Percentiles rank a stretch among this genome's conserved stretches.
These are phyloP conservation scores for Fusarium pseudoanthophilum DNA, from an alignment of 2,329 filamentous ascomycete species.

Conservation along the genomic window DNA sequence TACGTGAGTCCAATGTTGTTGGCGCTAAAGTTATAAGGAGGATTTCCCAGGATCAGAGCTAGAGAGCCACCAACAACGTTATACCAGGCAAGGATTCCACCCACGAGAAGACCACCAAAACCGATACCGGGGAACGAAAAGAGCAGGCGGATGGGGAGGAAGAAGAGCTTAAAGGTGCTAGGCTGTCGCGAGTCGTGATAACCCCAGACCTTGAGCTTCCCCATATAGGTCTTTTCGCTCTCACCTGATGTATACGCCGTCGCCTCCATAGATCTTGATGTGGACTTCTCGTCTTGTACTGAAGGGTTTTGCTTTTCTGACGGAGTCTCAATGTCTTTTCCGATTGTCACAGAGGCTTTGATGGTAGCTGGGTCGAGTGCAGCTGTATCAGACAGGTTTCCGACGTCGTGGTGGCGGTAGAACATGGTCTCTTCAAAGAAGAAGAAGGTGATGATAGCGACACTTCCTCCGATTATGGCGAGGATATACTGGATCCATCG, in stretches of 20 bases:
- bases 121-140: constrained; percentile 35
- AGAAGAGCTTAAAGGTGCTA: constrained; percentile 35
- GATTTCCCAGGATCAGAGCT: background rate
- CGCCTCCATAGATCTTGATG: background rate
- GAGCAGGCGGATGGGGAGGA: constrained; percentile 23
- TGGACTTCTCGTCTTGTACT: background rate
- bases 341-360: background rate
- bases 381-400: background rate
- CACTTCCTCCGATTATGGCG: constrained; percentile 22
- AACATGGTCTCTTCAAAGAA: constrained; percentile 44
- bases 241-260: background rate
- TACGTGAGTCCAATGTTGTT: constrained; percentile 2
- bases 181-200: constrained; percentile 28
- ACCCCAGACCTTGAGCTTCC: constrained; percentile 39
- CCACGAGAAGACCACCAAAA: constrained; percentile 38
- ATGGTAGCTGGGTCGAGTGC: background rate
- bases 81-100: constrained; percentile 38
- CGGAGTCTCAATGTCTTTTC: background rate
- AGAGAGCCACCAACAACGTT: background rate
- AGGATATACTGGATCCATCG: constrained; percentile 43
- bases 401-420: constrained; percentile 14
- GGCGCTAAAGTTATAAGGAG: background rate
- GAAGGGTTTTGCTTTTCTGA: background rate
- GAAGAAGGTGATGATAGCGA: constrained; percentile 31
- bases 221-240: constrained; percentile 11